Evolutionary conservation across 768 basidiomycete genomes (phyloP), one percentile per base, ranked within the genome.

Genomic region (Macrocybe gigantea): DNA sequence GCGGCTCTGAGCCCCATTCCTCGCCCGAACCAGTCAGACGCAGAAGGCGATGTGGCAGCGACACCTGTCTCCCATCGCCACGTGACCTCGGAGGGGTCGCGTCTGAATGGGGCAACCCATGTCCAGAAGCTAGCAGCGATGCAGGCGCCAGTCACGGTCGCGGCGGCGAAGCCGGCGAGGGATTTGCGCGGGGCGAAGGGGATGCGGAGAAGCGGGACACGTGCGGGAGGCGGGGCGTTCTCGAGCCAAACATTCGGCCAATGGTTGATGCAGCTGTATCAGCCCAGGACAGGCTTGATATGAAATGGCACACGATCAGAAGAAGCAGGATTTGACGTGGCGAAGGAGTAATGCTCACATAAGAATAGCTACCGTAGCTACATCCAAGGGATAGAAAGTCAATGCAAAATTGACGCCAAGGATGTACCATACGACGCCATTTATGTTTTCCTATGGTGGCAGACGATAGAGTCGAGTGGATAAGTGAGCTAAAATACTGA

Each of bases 181-280:
- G 86, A 89, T 65, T 95, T 95, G 48, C 88, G 78, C 0, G 84
- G 80, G 0, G 90, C 88, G 43, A 94, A 74, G 0, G 82, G 88
- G 37, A 93, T 69, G 2, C 55, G 74, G 62, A 68, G 70, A 60
- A 65, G 60, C n/a, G 74, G 73, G 1, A 70, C 47, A 7, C 63
- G 63, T 12, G 67, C 15, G 8, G 73, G n/a, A 76, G 64, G 37
- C 63, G 66, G 38, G 80, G 77, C 0, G 91, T 90, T 40, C 69
- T 66, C n/a, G 71, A 68, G 36, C 91, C 90, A 62, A 79, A 91
- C 33, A 91, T 70, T n/a, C 93, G 82, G 38, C 93, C 93, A 53
- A 95, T 71, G 9, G 90, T 94, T 7, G 93, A 95, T 5, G 93
- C 93, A 12, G 92, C 83, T 1, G 93, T 95, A 64, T 96, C 93